Percentiles rank a stretch among this genome's conserved stretches.
Conservation (phyloP, 768 basidiomycete species). For the Lactarius tabidus region DNA sequence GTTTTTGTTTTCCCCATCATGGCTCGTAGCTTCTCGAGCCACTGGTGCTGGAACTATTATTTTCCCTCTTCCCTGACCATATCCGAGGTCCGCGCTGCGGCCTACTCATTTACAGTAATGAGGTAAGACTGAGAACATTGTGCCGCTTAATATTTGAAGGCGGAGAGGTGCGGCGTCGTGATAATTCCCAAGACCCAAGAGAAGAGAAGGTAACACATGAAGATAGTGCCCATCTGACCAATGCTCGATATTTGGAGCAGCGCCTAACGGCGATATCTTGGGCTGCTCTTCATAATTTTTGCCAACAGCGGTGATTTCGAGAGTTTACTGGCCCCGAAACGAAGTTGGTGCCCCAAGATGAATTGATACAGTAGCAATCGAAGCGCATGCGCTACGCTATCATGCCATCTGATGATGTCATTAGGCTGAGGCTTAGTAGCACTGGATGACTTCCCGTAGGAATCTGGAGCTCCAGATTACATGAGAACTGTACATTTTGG, state of each 20-base stretch:
- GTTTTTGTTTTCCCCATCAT: constrained; percentile 9
- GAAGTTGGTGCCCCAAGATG: background rate
- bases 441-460: too few relatives aligned
- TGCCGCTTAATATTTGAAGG: background rate
- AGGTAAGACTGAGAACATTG: background rate
- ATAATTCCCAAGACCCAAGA: background rate
- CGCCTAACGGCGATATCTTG: background rate
- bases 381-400: background rate
- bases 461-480: too few relatives aligned
- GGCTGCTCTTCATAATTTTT: background rate
- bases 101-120: background rate
- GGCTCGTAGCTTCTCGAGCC: background rate
- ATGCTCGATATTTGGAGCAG: background rate
- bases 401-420: background rate
- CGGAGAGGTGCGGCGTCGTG: background rate
- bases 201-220: background rate
- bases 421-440: too few relatives aligned
- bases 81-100: background rate
- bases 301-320: background rate
- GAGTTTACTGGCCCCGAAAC: background rate
- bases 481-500: too few relatives aligned
- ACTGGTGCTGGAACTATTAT: background rate
- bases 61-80: background rate
- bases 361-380: too few relatives aligned
- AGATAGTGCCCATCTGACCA: background rate